Percentiles rank a stretch among this genome's conserved stretches.
Conservation (phyloP, 805 yeast genomes). For the Candida vaughaniae region DNA sequence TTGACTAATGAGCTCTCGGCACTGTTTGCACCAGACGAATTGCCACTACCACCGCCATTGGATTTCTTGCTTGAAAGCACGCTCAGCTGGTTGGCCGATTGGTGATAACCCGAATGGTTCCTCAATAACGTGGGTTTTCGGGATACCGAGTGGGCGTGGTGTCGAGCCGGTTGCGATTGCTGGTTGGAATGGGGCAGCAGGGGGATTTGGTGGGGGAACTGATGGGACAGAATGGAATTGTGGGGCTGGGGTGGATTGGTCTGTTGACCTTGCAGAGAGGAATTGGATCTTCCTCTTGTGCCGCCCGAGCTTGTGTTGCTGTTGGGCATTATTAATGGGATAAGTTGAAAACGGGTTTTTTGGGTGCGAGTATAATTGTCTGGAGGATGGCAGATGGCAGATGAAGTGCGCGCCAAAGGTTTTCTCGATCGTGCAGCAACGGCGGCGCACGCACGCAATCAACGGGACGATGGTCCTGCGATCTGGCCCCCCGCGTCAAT, state of each 20-base stretch:
- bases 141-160: conserved; percentile 3
- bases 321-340: too few species aligned
- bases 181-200: not conserved
- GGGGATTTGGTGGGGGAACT: not conserved
- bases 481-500: too few species aligned
- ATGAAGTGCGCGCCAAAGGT: too few species aligned
- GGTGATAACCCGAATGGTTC: conserved; percentile 13
- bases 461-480: too few species aligned
- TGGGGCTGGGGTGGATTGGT: too few species aligned
- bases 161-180: not conserved
- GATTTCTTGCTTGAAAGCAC: conserved; percentile 1
- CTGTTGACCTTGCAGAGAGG: conserved; percentile 2
- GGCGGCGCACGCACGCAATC: too few species aligned
- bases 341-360: too few species aligned
- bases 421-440: too few species aligned
- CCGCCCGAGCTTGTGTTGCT: conserved; percentile 1
- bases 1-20: conserved; percentile 9
- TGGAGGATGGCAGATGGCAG: too few species aligned
- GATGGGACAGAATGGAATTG: too few species aligned
- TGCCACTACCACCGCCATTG: conserved; percentile 2
- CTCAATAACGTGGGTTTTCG: conserved; percentile 16
- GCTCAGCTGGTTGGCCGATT: conserved; percentile 1
- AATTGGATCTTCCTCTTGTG: conserved; percentile 8
- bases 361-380: too few species aligned
- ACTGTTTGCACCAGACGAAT: conserved; percentile 10